Percentiles rank a stretch among this genome's conserved stretches.
Conservation (phyloP, 148 eudicot species). For the Dysphania ambrosioides region DNA sequence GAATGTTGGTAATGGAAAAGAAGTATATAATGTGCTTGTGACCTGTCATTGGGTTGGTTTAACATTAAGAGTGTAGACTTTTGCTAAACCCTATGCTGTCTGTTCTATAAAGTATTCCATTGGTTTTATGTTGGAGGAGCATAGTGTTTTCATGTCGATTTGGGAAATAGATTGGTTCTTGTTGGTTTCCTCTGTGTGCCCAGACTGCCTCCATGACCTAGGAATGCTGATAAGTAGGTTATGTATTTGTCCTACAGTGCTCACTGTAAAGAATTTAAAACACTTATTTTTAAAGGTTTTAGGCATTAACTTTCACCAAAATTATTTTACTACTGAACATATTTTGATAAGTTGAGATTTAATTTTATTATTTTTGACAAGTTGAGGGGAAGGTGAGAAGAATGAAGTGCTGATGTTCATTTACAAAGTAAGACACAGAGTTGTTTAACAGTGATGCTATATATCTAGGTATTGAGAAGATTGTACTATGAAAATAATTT, state of each 20-base stretch:
- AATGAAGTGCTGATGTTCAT: background rate
- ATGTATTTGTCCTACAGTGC: background rate
- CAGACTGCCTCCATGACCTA: background rate
- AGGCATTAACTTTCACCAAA: too few relatives aligned
- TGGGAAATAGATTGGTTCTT: background rate
- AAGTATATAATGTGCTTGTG: background rate
- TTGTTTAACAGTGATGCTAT: too few relatives aligned
- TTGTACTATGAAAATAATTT: too few relatives aligned
- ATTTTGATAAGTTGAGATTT: background rate
- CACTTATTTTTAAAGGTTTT: too few relatives aligned
- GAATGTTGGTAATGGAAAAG: background rate
- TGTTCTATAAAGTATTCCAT: background rate
- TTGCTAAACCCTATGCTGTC: background rate
- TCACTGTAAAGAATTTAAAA: background rate
- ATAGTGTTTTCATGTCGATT: background rate
- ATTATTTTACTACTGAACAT: background rate
- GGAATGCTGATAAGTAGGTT: background rate
- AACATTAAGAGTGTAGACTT: background rate
- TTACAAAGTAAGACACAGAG: too few relatives aligned
- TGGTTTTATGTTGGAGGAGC: background rate
- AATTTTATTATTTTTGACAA: background rate
- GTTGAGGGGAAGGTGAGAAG: background rate
- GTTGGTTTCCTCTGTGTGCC: background rate
- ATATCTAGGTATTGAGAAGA: too few relatives aligned
- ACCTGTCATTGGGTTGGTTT: background rate